Conservation (phyloP, 2,329 filamentous ascomycete species). For the Pestalotiopsis sp. region DNA sequence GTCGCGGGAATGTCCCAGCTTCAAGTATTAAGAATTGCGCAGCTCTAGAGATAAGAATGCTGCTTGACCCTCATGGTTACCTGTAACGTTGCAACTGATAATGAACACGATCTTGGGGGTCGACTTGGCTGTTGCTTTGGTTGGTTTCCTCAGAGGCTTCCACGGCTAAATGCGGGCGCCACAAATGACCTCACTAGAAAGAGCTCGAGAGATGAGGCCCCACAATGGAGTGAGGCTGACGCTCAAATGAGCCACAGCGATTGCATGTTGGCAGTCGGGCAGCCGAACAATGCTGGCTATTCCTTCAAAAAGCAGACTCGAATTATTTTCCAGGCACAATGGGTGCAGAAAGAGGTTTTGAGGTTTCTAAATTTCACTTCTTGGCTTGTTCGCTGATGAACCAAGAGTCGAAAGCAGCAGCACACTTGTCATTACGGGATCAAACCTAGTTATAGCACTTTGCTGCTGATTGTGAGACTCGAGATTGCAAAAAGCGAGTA, state of each 20-base stretch:
- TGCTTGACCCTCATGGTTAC: conserved; percentile 5
- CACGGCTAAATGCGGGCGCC: conserved; percentile 10
- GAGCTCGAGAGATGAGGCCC: not conserved
- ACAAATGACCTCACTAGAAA: conserved; percentile 13
- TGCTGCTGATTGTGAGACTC: not conserved
- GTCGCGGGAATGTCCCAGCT: not conserved
- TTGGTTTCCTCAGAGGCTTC: not conserved
- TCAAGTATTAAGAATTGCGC: not conserved
- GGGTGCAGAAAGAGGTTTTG: too few relatives aligned
- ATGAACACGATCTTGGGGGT: not conserved
- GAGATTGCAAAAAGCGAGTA: not conserved
- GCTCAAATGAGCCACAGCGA: not conserved
- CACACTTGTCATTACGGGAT: not conserved
- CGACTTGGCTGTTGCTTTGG: not conserved
- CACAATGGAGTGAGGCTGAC: not conserved
- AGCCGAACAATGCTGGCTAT: not conserved
- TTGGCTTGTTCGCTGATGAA: too few relatives aligned
- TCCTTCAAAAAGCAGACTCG: too few relatives aligned
- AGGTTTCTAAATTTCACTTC: not conserved
- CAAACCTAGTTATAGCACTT: not conserved
- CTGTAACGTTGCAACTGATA: not conserved
- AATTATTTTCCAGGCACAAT: too few relatives aligned
- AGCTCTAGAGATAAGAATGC: not conserved
- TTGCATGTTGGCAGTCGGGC: not conserved
- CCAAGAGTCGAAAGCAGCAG: not conserved